A percentile compares a stretch with the other conserved stretches of the same genome.
Conservation (phyloP, 1,139 yeast genomes). For the Yamadazyma atlantica region DNA sequence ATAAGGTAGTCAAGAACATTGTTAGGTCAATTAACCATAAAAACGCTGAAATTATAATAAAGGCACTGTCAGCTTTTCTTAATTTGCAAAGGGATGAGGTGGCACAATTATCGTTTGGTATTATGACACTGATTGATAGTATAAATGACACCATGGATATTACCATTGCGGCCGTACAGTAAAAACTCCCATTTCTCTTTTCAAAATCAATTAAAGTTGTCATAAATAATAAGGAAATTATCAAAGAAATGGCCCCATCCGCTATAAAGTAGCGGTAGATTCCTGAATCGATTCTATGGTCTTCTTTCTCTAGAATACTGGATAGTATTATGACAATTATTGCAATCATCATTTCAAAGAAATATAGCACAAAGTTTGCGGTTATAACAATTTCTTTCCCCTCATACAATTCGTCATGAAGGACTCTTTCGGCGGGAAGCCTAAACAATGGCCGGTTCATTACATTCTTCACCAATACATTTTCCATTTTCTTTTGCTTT, state of each 20-base stretch:
- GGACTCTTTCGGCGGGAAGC: conserved; percentile 12
- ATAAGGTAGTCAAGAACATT: conserved; percentile 41
- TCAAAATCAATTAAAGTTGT: conserved; percentile 39
- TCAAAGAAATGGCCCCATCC: conserved; percentile 34
- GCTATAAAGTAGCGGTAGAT: conserved; percentile 42
- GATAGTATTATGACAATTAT: conserved; percentile 33
- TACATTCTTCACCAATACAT: conserved; percentile 31
- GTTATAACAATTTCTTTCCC: conserved; percentile 25
- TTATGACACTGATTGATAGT: conserved; percentile 26
- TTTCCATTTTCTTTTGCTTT: conserved; percentile 27
- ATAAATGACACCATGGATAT: conserved; percentile 35
- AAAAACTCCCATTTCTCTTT: conserved; percentile 43
- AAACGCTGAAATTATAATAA: conserved; percentile 40
- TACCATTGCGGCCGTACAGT: conserved; percentile 35
- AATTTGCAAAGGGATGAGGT: conserved; percentile 26
- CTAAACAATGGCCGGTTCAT: conserved; percentile 37
- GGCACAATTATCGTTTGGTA: conserved; percentile 24
- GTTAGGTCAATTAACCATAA: conserved; percentile 41
- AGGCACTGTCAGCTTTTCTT: conserved; percentile 39
- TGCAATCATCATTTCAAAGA: conserved; percentile 35
- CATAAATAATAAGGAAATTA: conserved; percentile 36
- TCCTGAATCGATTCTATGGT: conserved; percentile 21
- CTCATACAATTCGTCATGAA: conserved; percentile 19
- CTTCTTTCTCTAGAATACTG: conserved; percentile 26
- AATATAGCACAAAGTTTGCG: conserved; percentile 30